Base-by-base conservation (phyloP, 2,329 filamentous ascomycete species). In the Metarhizium sp. region DNA sequence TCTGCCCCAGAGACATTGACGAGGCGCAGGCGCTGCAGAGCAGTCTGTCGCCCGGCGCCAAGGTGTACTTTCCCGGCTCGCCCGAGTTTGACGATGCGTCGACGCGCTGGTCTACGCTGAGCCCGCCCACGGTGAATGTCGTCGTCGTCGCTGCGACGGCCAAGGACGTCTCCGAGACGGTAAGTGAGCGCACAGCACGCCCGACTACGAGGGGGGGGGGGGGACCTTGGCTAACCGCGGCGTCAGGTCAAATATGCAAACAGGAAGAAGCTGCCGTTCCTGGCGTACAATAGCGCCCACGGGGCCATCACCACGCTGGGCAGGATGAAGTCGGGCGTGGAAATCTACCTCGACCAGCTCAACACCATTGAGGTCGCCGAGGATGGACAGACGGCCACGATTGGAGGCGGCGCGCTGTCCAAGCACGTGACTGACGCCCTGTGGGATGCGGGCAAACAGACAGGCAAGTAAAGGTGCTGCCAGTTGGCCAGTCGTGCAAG, bases 261-360 rank as follows among this genome's bases (percentile, higher is more conserved):
- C 59, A 61, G 69, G 42, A 65, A 72, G 49, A 60, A 69, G 2
- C 55, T 80, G 2, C 77, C 79, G 0, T 80, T 83, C 58, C 72
- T 84, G 2, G 74, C 78, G 0, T 75, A 71, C 62, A 80, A 78
- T 61, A 76, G 77, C 14, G 73, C 69, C 2, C 80, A 84, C 56
- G 80, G 79, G 3, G 68, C 75, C 3, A 69, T 78, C 49, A 77
- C 70, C 45, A 78, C 76, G 0, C 60, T 82, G 2, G 76, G 74
- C 0, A 69, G 65, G 43, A 76, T 81, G 70, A 60, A 75, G 4
- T 65, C 70, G 52, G 79, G 79, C 4, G 75, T 82, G 16, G 72
- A 75, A 58, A 81, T 82, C 53, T 73, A 70, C 53, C 57, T 82
- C 58, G 63, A 66, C 49, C 69, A 75, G 57, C 61, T 82, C 34